Conservation (phyloP, 257 asterid genomes). For the Nicotiana sylvestris region DNA sequence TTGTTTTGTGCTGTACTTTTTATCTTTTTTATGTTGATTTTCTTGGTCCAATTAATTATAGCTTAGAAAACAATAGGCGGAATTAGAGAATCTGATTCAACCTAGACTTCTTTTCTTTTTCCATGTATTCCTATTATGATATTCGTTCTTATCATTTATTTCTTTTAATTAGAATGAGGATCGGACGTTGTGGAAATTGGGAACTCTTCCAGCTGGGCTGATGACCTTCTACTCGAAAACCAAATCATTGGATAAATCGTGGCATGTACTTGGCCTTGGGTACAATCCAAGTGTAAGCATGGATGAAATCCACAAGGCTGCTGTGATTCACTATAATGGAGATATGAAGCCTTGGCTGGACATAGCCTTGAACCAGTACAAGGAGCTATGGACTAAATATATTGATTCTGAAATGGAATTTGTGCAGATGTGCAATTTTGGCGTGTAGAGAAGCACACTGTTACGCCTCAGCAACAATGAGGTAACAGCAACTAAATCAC, state of each 20-base stretch:
- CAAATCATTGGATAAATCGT: slow-evolving; percentile 80
- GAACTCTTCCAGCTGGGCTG: slow-evolving; percentile 85
- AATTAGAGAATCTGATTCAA: slow-evolving; percentile 1
- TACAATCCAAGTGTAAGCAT: slow-evolving; percentile 87
- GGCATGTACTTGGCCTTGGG: slow-evolving; percentile 95
- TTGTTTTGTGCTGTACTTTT: neutral
- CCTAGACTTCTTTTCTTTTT: neutral
- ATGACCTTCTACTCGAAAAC: slow-evolving; percentile 75
- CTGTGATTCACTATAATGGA: slow-evolving; percentile 91
- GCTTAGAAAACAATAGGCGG: slow-evolving; percentile 1
- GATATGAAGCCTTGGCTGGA: slow-evolving; percentile 99
- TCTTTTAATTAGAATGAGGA: slow-evolving; percentile 63
- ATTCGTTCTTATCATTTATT: neutral
- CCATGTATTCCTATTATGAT: neutral
- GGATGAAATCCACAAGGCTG: slow-evolving; percentile 90
- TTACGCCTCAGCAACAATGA: slow-evolving; percentile 17
- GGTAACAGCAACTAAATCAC: slow-evolving; percentile 22
- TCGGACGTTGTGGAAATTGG: slow-evolving; percentile 70
- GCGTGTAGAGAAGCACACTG: slow-evolving; percentile 50
- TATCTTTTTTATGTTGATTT: neutral
- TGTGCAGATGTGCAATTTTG: slow-evolving; percentile 98
- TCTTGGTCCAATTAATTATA: neutral
- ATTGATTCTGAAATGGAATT: slow-evolving; percentile 88
- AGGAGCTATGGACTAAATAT: slow-evolving; percentile 91
- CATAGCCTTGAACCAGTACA: slow-evolving; percentile 88